Conservation (phyloP, 306 rosid species). For the Cicer chorassanicum region DNA sequence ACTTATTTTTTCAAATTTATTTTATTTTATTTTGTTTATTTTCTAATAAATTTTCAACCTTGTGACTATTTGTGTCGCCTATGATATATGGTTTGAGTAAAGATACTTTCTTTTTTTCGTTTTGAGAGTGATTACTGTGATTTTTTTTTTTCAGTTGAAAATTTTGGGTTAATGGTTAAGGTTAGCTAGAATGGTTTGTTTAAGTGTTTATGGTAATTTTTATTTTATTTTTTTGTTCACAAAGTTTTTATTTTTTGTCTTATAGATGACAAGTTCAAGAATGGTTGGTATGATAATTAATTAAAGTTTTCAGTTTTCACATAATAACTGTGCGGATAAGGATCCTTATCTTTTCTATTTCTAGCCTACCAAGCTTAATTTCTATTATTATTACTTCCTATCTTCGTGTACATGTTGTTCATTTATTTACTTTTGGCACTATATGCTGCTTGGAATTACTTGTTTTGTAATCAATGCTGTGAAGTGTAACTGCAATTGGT, state of each 20-base stretch:
- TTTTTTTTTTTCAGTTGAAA: slow-evolving; percentile 31
- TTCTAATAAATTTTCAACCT: background rate
- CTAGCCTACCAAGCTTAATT: slow-evolving; percentile 39
- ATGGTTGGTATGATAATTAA: slow-evolving; percentile 32
- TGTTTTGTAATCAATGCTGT: slow-evolving; percentile 32
- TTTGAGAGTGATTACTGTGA: slow-evolving; percentile 37
- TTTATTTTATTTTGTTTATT: background rate
- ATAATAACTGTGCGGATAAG: slow-evolving; percentile 18
- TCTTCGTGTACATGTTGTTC: slow-evolving; percentile 17
- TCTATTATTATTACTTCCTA: slow-evolving; percentile 19
- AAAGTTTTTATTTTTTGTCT: slow-evolving; percentile 4
- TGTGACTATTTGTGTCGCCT: slow-evolving; percentile 15
- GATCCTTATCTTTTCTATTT: slow-evolving; percentile 39
- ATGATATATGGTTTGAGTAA: background rate
- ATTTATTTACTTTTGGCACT: slow-evolving; percentile 22
- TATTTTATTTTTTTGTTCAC: slow-evolving; percentile 21
- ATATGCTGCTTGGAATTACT: slow-evolving; percentile 29
- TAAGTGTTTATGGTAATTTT: slow-evolving; percentile 36
- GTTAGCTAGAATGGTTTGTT: slow-evolving; percentile 34
- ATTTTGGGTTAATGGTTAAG: slow-evolving; percentile 4
- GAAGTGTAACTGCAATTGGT: slow-evolving; percentile 33
- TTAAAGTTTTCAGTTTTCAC: slow-evolving; percentile 15
- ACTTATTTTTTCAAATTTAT: background rate
- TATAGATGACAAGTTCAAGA: slow-evolving; percentile 32
- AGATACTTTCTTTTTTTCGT: slow-evolving; percentile 24